These are phyloP conservation scores for Dittrichia graveolens DNA, from an alignment of 129 eudicot species.

Conservation along the genomic window DNA sequence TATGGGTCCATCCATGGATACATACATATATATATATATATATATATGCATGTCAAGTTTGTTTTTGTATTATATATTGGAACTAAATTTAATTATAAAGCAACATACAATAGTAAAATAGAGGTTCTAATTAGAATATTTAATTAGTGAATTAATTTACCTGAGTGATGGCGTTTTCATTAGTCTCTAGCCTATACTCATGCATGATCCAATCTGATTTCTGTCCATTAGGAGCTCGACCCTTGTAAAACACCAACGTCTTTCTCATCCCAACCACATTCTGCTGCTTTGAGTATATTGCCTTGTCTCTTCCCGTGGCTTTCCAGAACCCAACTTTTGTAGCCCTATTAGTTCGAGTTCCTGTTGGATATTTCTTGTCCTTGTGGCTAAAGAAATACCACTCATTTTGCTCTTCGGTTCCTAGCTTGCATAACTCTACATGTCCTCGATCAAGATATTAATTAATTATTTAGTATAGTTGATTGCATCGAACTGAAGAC, in stretches of 20 bases:
- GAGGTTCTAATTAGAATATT: no score
- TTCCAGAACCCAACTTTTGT: constrained; percentile 62
- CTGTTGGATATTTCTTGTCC: constrained; percentile 45
- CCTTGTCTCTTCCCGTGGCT: constrained; percentile 60
- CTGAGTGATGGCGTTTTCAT: constrained; percentile 53
- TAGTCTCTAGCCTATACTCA: constrained; percentile 51
- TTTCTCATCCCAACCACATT: constrained; percentile 59
- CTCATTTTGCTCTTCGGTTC: constrained; percentile 58
- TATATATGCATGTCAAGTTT: not conserved
- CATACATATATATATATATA: not conserved
- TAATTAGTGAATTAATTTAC: not conserved
- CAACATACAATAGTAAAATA: no score
- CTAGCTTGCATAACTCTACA: constrained; percentile 51
- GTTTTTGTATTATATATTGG: not conserved
- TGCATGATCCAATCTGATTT: constrained; percentile 65
- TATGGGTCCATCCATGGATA: not conserved
- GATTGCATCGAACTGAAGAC: not conserved
- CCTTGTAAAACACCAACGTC: constrained; percentile 59
- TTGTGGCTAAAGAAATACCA: constrained; percentile 67
- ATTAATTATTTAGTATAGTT: no score
- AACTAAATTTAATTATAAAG: not conserved
- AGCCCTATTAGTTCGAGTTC: constrained; percentile 56
- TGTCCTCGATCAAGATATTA: not conserved
- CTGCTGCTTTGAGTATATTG: constrained; percentile 48
- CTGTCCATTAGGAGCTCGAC: constrained; percentile 57